These are phyloP conservation scores for Mycena venus DNA, from an alignment of 768 basidiomycete genomes.

Conservation along the genomic window DNA sequence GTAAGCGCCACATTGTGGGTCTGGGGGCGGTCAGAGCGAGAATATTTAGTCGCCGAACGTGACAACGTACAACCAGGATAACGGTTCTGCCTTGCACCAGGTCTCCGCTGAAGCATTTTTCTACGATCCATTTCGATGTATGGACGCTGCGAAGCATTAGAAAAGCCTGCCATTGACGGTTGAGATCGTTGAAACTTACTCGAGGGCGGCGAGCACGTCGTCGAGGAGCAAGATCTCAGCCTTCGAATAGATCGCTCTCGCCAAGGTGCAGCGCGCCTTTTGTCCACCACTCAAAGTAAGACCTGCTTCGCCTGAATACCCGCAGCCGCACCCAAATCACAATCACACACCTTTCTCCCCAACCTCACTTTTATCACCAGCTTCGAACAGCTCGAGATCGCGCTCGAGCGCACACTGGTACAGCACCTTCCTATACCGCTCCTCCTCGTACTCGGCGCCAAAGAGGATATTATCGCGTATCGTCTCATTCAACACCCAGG, in stretches of 20 bases:
- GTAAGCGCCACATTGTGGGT: slow-evolving; percentile 64
- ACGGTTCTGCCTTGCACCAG: slow-evolving; percentile 58
- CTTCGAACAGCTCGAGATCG: slow-evolving; percentile 74
- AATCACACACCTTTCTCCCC: slow-evolving; percentile 61
- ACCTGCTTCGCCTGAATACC: slow-evolving; percentile 29
- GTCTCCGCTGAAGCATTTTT: slow-evolving; percentile 61
- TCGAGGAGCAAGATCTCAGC: slow-evolving; percentile 61
- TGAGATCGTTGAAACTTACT: too few relatives aligned
- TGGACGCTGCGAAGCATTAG: slow-evolving; percentile 48
- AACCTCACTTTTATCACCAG: slow-evolving; percentile 46
- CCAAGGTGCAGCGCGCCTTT: slow-evolving; percentile 61
- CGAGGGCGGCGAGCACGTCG: slow-evolving; percentile 58
- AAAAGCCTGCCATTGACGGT: too few relatives aligned
- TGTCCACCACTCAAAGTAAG: slow-evolving; percentile 60
- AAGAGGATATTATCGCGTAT: slow-evolving; percentile 89
- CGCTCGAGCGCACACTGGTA: slow-evolving; percentile 80
- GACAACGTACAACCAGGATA: slow-evolving; percentile 49
- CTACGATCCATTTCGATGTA: slow-evolving; percentile 66
- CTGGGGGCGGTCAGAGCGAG: too few relatives aligned
- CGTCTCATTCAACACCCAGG: slow-evolving; percentile 89
- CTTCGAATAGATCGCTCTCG: slow-evolving; percentile 58
- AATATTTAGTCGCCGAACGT: too few relatives aligned
- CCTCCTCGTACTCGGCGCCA: slow-evolving; percentile 82
- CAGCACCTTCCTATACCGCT: slow-evolving; percentile 83
- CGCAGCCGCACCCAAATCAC: background rate